Evolutionary conservation across 495 filamentous ascomycete species (phyloP).

Genomic region (Penicillium angulare): DNA sequence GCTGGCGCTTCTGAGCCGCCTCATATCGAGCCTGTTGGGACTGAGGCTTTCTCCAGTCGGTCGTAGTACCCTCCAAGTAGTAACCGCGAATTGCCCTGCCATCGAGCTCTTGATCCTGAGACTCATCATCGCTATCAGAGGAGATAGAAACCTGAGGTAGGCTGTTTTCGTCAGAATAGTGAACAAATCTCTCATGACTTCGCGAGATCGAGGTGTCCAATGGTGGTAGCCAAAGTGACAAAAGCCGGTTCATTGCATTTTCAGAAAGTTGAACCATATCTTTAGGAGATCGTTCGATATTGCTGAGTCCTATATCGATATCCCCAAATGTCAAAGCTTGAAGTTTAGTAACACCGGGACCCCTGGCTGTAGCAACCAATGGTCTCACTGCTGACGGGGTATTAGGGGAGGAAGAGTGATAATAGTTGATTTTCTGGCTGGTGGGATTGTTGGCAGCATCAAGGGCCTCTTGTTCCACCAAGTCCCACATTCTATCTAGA

Average conservation of each 20-base stretch:
- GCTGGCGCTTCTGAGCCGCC: constrained; percentile 21
- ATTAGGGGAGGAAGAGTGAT: constrained; percentile 12
- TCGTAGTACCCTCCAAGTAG: constrained; percentile 36
- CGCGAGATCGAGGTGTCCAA: too few relatives aligned
- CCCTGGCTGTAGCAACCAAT: constrained; percentile 11
- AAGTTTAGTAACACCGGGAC: constrained; percentile 26
- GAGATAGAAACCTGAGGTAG: constrained; percentile 18
- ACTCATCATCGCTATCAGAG: constrained; percentile 27
- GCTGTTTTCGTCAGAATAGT: neutral
- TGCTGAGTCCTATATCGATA: constrained; percentile 32
- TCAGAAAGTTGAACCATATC: constrained; percentile 39
- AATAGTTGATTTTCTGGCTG: constrained; percentile 28
- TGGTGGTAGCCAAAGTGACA: constrained; percentile 33
- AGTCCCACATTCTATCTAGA: constrained; percentile 38
- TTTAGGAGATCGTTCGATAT: constrained; percentile 37
- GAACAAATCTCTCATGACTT: too few relatives aligned
- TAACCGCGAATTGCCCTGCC: constrained; percentile 26
- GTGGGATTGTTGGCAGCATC: constrained; percentile 29
- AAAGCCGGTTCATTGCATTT: constrained; percentile 34
- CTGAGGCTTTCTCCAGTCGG: constrained; percentile 33
- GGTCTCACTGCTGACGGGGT: constrained; percentile 3
- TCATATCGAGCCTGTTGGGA: constrained; percentile 30
- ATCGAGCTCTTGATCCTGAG: constrained; percentile 28
- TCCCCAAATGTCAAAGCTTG: constrained; percentile 28
- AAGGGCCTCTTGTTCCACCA: constrained; percentile 35